A percentile compares a stretch with the other conserved stretches of the same genome.
These are phyloP conservation scores for Yamadazyma conglobata DNA, from an alignment of 1,139 yeast species.

Conservation along the genomic window DNA sequence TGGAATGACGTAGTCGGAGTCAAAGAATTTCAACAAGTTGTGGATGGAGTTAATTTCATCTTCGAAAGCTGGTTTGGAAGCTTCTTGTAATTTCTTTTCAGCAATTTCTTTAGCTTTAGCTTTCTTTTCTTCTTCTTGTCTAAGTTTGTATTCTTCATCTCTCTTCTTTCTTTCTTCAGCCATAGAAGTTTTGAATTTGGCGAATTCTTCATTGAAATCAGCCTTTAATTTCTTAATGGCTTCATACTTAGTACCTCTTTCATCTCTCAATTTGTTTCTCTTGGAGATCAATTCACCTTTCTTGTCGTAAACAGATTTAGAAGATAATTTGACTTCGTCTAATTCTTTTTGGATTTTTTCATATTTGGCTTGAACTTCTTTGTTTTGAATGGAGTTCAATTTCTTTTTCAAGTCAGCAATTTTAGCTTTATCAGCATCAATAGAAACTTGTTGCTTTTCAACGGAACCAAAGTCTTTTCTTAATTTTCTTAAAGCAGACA, in stretches of 20 bases:
- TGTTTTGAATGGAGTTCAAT: slow-evolving; percentile 60
- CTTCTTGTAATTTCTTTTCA: slow-evolving; percentile 60
- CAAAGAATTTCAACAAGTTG: slow-evolving; percentile 66
- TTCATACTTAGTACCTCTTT: slow-evolving; percentile 65
- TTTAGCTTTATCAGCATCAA: slow-evolving; percentile 78
- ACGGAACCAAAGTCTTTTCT: slow-evolving; percentile 75
- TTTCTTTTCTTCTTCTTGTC: slow-evolving; percentile 55
- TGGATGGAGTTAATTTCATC: slow-evolving; percentile 72
- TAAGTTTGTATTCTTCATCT: slow-evolving; percentile 62
- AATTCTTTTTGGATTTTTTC: slow-evolving; percentile 62
- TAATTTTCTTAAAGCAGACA: slow-evolving; percentile 76
- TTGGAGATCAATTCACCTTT: slow-evolving; percentile 60
- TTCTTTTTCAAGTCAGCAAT: slow-evolving; percentile 72
- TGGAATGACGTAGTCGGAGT: slow-evolving; percentile 73
- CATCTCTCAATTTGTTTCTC: slow-evolving; percentile 66
- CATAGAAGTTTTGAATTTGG: slow-evolving; percentile 67
- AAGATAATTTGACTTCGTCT: slow-evolving; percentile 55
- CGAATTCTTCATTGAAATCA: slow-evolving; percentile 68
- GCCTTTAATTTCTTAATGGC: slow-evolving; percentile 61
- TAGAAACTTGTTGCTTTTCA: slow-evolving; percentile 71
- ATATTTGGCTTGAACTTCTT: slow-evolving; percentile 56
- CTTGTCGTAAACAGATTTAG: slow-evolving; percentile 64
- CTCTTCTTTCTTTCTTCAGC: slow-evolving; percentile 68
- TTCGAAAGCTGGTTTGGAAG: slow-evolving; percentile 83
- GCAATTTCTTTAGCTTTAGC: slow-evolving; percentile 62